A percentile compares a stretch with the other conserved stretches of the same genome.
These are phyloP conservation scores for Glycine latifolia DNA, from an alignment of 306 rosid genomes.

Conservation along the genomic window DNA sequence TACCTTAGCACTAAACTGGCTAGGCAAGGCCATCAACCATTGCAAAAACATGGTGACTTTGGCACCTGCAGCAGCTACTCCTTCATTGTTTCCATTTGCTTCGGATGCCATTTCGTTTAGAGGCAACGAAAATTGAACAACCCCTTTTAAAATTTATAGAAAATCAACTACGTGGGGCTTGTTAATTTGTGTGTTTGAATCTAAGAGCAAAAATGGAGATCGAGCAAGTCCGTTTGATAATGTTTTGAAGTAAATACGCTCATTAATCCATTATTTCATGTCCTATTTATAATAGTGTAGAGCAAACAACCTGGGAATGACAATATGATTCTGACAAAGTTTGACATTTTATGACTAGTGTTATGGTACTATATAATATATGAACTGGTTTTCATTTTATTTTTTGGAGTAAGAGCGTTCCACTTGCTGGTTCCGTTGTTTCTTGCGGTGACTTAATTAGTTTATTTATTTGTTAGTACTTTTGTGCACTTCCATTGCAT, in stretches of 20 bases:
- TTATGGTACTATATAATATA: too few relatives aligned
- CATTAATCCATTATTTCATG: too few relatives aligned
- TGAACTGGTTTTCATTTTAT: too few relatives aligned
- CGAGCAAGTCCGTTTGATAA: neutral
- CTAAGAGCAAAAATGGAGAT: neutral
- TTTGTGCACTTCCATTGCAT: too few relatives aligned
- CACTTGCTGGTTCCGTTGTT: neutral
- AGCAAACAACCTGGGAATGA: neutral
- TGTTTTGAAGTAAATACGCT: neutral
- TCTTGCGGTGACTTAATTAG: neutral
- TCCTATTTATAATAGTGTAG: neutral
- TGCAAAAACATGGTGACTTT: neutral
- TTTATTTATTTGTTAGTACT: too few relatives aligned
- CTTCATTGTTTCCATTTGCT: neutral
- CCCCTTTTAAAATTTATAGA: neutral
- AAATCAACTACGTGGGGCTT: too few relatives aligned
- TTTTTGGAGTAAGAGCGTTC: neutral
- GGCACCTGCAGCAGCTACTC: neutral
- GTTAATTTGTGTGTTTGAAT: too few relatives aligned
- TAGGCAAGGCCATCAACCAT: slow-evolving; percentile 12
- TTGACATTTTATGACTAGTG: neutral
- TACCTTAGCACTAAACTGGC: neutral
- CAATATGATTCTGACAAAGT: neutral
- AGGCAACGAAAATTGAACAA: neutral
- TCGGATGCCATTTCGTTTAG: neutral